These are phyloP conservation scores for Chaetomiaceae sp. DNA, from an alignment of 2,329 filamentous ascomycete species.

Conservation along the genomic window DNA sequence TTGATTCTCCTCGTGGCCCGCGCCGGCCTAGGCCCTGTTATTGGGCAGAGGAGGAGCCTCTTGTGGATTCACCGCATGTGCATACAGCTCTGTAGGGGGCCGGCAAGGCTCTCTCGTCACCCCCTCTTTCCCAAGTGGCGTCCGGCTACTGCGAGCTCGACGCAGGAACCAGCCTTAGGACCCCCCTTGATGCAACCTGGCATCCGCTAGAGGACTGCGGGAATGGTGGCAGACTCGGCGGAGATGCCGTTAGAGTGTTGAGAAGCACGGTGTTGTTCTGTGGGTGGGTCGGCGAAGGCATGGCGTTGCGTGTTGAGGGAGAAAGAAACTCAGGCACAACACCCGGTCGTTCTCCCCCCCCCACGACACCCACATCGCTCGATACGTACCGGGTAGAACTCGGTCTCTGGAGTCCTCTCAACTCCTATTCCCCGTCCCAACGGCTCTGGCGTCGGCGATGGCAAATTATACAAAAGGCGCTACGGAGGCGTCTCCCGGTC, in stretches of 20 bases:
- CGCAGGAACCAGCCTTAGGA: constrained; percentile 5
- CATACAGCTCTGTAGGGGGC: constrained; percentile 24
- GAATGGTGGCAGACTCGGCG: constrained; percentile 14
- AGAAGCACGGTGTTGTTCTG: too few relatives aligned
- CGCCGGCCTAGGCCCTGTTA: neutral
- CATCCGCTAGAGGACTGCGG: constrained; percentile 16
- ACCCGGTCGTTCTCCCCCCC: constrained; percentile 1
- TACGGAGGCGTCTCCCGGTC: constrained; percentile 13
- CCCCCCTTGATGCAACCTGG: constrained; percentile 3
- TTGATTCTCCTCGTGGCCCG: constrained; percentile 7
- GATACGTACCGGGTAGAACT: constrained; percentile 18
- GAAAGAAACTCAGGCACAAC: too few relatives aligned
- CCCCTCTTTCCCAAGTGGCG: constrained; percentile 4
- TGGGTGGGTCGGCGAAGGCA: too few relatives aligned
- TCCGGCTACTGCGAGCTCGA: constrained; percentile 3
- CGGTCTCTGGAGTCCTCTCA: constrained; percentile 15
- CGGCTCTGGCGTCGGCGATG: constrained; percentile 11
- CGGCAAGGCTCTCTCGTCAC: constrained; percentile 9
- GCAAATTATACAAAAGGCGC: constrained; percentile 26
- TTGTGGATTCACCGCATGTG: constrained; percentile 15
- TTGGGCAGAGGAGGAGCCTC: constrained; percentile 6
- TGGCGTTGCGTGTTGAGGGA: constrained; percentile 6
- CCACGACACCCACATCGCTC: neutral
- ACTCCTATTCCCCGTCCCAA: constrained; percentile 12
- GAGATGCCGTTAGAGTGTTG: neutral